Evolutionary conservation across 345 rosid genomes (phyloP), one percentile per base, ranked within the genome.

Genomic region (Chamaenerion angustifolium): DNA sequence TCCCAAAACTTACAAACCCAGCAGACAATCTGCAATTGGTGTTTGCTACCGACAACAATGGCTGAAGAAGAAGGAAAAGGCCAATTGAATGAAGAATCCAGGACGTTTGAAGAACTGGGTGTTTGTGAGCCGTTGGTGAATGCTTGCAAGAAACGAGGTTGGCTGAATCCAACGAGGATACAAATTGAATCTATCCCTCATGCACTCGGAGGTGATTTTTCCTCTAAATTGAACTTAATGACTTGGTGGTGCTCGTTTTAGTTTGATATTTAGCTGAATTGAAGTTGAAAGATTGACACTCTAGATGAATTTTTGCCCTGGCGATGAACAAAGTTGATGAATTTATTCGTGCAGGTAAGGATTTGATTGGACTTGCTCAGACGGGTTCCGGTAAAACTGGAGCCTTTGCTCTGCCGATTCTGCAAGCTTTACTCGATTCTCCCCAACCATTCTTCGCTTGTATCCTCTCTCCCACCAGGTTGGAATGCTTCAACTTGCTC

Each of bases 371-470:
- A 51, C 82, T 92, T 56, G 99, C 96, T 0, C 95, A 88, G 53
- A 92, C 95, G 0, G 99, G 96, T 57, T 88, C 96, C 7, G 96
- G 95, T 40, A 92, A 84, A 65, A 92, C 96, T 0, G 99, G 95
- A 61, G 99, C 99, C 0, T 92, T 93, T 56, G 99, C 95, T 2
- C 72, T 88, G 47, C 99, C 99, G 3, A 88, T 88, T 49, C 49
- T 92, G 23, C 90, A 84, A 58, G 81, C 93, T 0, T 89, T 87
- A 25, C 65, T 88, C 6, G 79, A 84, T 23, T 66, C 85, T 12
- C 79, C 76, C 0, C 95, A 83, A 45, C 85, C 81, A 0, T 87
- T 92, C 68, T 92, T 92, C 17, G 93, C 93, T 43, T 82, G 86
- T 40, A 95, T 87, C 63, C 81, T 92, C 12, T 87, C 96, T 16